These are phyloP conservation scores for Metarhizium album DNA, from an alignment of 2,329 filamentous ascomycete species.

Conservation along the genomic window DNA sequence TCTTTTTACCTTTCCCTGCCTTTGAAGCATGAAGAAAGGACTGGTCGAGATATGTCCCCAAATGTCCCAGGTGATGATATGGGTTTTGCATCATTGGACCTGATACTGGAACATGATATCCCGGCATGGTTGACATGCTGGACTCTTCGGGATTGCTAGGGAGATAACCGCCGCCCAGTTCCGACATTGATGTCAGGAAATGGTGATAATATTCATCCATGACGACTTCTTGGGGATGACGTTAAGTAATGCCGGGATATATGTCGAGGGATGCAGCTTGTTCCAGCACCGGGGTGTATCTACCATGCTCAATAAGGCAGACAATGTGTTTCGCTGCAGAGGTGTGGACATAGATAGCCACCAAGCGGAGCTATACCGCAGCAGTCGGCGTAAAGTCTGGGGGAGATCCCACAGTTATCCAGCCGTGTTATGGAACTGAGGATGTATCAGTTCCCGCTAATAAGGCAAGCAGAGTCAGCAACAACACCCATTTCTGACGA, in stretches of 20 bases:
- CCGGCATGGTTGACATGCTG: slow-evolving; percentile 25
- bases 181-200: slow-evolving; percentile 43
- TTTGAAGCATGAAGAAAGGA: slow-evolving; percentile 37
- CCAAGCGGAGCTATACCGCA: slow-evolving; percentile 4
- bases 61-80: slow-evolving; percentile 38
- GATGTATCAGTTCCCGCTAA: neutral
- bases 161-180: slow-evolving; percentile 28
- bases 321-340: slow-evolving; percentile 5
- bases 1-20: slow-evolving; percentile 38
- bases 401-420: slow-evolving; percentile 6
- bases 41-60: slow-evolving; percentile 39
- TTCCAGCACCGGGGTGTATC: slow-evolving; percentile 2
- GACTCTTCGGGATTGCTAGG: slow-evolving; percentile 29
- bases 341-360: slow-evolving; percentile 6
- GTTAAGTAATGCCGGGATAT: slow-evolving; percentile 3
- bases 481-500: neutral
- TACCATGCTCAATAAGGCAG: slow-evolving; percentile 6
- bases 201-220: slow-evolving; percentile 50
- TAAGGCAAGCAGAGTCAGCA: neutral
- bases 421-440: neutral
- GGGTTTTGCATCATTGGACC: slow-evolving; percentile 27
- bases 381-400: slow-evolving; percentile 5
- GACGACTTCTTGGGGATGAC: slow-evolving; percentile 1
- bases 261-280: slow-evolving; percentile 5
- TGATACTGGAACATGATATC: slow-evolving; percentile 17